phyloP scores from a whole-genome alignment of 352 stramenopile genomes.

The Phytopythium helicoides region DNA sequence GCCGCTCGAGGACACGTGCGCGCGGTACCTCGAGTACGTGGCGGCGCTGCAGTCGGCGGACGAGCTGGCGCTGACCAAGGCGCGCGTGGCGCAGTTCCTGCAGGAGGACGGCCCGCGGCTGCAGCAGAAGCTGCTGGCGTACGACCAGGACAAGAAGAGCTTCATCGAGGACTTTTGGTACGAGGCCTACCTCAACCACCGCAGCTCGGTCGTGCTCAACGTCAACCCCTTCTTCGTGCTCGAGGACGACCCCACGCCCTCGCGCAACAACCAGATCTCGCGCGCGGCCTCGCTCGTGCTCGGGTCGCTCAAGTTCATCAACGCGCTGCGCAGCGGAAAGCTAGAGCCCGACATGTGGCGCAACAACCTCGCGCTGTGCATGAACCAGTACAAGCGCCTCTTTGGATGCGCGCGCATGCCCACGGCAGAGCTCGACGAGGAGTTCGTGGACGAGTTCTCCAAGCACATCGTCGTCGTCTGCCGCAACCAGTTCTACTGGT shows the following conservation, averaged over 20 bases:
- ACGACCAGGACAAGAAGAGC: conserved; percentile 70
- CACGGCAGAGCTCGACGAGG: conserved; percentile 59
- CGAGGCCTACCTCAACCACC: conserved; percentile 93
- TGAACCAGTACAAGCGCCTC: conserved; percentile 94
- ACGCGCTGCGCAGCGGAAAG: conserved; percentile 85
- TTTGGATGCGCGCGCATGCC: conserved; percentile 90
- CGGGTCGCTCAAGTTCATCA: conserved; percentile 91
- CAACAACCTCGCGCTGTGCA: conserved; percentile 89
- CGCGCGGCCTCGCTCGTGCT: conserved; percentile 90
- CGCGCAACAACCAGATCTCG: conserved; percentile 87
- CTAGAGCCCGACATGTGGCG: conserved; percentile 91
- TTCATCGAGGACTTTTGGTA: conserved; percentile 96
- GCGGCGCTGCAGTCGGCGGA: conserved; percentile 69
- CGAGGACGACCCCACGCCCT: conserved; percentile 87
- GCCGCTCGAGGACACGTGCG: conserved; percentile 72
- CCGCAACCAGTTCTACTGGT: conserved; percentile 95
- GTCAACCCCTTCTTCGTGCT: conserved; percentile 97
- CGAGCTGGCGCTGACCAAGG: conserved; percentile 53
- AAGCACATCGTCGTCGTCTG: conserved; percentile 94
- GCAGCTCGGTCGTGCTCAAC: conserved; percentile 93
- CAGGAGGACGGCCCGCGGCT: conserved; percentile 64
- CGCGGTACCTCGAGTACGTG: conserved; percentile 74
- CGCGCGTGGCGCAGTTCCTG: conserved; percentile 60
- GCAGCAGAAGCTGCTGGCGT: conserved; percentile 66
- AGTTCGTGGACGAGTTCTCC: conserved; percentile 77